Conservation (phyloP, 2,329 filamentous ascomycete genomes). For the Cordyceps fumosorosea region DNA sequence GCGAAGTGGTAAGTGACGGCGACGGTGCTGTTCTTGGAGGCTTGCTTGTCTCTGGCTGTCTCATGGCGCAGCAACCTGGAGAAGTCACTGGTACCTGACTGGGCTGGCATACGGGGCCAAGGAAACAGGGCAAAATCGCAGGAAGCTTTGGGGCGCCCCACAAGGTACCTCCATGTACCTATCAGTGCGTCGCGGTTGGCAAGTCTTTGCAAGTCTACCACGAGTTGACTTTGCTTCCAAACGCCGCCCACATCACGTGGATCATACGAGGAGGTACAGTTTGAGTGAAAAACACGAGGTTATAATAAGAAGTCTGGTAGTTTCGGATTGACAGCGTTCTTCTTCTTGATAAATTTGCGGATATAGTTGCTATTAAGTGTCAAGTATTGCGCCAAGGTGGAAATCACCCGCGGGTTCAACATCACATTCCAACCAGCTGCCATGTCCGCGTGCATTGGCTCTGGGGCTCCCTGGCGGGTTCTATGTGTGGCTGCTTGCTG, state of each 20-base stretch:
- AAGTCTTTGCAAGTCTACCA: background rate
- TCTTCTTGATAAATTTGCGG: too few relatives aligned
- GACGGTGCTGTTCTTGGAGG: slow-evolving; percentile 9
- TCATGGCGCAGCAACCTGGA: slow-evolving; percentile 8
- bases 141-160: background rate
- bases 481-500: too few relatives aligned
- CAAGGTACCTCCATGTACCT: slow-evolving; percentile 9
- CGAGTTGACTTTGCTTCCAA: background rate
- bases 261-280: background rate
- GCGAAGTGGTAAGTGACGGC: slow-evolving; percentile 5
- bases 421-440: too few relatives aligned
- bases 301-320: background rate
- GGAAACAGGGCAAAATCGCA: slow-evolving; percentile 7
- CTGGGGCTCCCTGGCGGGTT: too few relatives aligned
- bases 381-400: too few relatives aligned
- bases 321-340: too few relatives aligned
- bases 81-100: slow-evolving; percentile 12
- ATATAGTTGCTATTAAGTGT: too few relatives aligned
- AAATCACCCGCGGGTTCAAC: too few relatives aligned
- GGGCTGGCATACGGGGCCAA: background rate
- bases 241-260: slow-evolving; percentile 7
- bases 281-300: background rate
- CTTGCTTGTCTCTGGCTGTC: background rate
- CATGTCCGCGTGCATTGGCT: too few relatives aligned
- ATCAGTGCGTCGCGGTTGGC: background rate